Evolutionary conservation across 805 yeast genomes (phyloP).

Genomic region (Candida ovalis): DNA sequence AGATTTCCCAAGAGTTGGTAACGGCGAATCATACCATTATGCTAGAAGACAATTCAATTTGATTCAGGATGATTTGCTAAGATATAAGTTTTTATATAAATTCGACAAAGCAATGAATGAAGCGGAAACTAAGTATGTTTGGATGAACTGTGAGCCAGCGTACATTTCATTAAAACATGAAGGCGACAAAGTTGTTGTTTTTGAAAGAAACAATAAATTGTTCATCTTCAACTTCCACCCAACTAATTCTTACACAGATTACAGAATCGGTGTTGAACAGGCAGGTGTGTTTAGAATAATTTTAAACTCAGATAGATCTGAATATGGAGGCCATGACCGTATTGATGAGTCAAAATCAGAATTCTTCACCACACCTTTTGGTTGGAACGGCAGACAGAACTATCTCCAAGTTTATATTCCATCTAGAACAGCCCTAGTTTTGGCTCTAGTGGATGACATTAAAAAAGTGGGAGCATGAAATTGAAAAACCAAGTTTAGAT

Average conservation of each 20-base stretch:
- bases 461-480: conserved; percentile 6
- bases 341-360: conserved; percentile 50
- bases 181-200: conserved; percentile 81
- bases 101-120: conserved; percentile 86
- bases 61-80: conserved; percentile 70
- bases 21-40: conserved; percentile 83
- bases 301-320: conserved; percentile 65
- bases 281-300: conserved; percentile 76
- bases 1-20: conserved; percentile 92
- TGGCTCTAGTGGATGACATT: conserved; percentile 41
- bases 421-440: conserved; percentile 62
- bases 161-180: conserved; percentile 88
- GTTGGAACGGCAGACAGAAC: conserved; percentile 79
- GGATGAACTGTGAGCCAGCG: conserved; percentile 71
- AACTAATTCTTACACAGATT: conserved; percentile 74
- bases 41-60: conserved; percentile 94
- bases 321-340: conserved; percentile 81
- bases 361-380: conserved; percentile 67
- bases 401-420: conserved; percentile 80
- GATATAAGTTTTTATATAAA: conserved; percentile 73
- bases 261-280: conserved; percentile 82
- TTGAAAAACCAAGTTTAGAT: not conserved
- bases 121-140: conserved; percentile 63
- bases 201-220: conserved; percentile 80
- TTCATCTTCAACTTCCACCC: conserved; percentile 93